Conservation (phyloP, 176 grass and related monocot species). For the Oryza meyeriana region DNA sequence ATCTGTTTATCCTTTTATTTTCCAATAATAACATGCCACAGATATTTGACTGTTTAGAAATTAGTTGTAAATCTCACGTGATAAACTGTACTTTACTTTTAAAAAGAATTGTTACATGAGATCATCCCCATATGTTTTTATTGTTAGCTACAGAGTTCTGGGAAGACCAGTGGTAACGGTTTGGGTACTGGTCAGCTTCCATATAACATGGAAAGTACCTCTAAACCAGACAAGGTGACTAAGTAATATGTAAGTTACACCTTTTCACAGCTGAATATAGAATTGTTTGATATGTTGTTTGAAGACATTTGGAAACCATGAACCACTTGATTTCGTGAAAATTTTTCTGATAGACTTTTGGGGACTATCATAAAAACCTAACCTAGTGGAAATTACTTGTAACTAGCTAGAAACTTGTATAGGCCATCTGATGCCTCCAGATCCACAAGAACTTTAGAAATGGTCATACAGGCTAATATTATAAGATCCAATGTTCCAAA, state of each 20-base stretch:
- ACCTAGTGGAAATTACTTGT: not conserved
- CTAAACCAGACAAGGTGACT: not conserved
- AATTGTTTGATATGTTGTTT: not conserved
- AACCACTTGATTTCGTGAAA: not conserved
- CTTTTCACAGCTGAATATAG: not conserved
- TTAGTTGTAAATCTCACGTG: not conserved
- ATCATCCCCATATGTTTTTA: not conserved
- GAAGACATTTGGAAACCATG: not conserved
- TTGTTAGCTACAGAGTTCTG: not conserved
- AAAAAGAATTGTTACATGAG: conserved; percentile 6
- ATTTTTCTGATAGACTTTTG: not conserved
- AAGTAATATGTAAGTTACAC: not conserved
- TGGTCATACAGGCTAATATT: not conserved
- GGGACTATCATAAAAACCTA: not conserved
- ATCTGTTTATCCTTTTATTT: not conserved
- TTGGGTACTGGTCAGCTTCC: not conserved
- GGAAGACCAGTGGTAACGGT: not conserved
- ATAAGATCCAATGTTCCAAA: not conserved
- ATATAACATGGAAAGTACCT: not conserved
- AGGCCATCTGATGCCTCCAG: conserved; percentile 9
- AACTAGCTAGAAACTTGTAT: conserved; percentile 14
- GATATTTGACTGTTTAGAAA: conserved; percentile 15
- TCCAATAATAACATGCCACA: not conserved
- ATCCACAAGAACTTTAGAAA: not conserved
- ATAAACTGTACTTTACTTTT: conserved; percentile 1